Evolutionary conservation across 1,139 yeast species (phyloP), one percentile per base, ranked within the genome.

Genomic region (Pichia sp.): DNA sequence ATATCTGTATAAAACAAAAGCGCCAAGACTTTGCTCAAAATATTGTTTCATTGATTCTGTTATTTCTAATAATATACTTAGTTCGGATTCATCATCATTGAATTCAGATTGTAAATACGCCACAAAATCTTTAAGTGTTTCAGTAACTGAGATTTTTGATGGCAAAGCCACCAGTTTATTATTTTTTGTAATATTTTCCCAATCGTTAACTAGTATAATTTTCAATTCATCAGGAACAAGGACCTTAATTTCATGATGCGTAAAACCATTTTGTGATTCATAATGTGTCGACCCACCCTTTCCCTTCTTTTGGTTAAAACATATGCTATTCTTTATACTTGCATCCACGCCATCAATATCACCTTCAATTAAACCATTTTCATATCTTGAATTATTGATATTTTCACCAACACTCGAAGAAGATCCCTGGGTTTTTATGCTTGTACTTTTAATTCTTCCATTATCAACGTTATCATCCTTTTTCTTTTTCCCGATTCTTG

Each of bases 151-250:
- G 10, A 71, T 68, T 27, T 67, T 63, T 4, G 79, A 50, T 0
- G 96, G 95, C 39, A 88, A 64, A 30, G 75, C 67, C 7, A 86
- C 76, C 34, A 87, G 64, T 62, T 82, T 80, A 46, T 83, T 83
- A 55, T 86, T 86, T 59, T 86, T 86, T 1, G 97, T 88, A 44
- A 90, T 75, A 57, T 73, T 75, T 64, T 90, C 96, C 97, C 97
- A 92, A 69, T 92, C 97, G 61, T 88, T 90, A 1, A 90, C 95
- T 41, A 92, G 69, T 6, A 82, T 60, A 4, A 84, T 73, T 64
- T 88, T 89, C 52, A 92, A 71, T 40, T 73, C 68, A 48, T 81
- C 80, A 0, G 92, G 86, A 27, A 87, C 76, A 3, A 71, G 70
- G 10, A 85, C 59, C 44, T 69, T 65, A 10, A 54, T 47, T 46